Evolutionary conservation across 75 land plant species (phyloP), one percentile per base, ranked within the genome.

Genomic region (Cupressus sempervirens): DNA sequence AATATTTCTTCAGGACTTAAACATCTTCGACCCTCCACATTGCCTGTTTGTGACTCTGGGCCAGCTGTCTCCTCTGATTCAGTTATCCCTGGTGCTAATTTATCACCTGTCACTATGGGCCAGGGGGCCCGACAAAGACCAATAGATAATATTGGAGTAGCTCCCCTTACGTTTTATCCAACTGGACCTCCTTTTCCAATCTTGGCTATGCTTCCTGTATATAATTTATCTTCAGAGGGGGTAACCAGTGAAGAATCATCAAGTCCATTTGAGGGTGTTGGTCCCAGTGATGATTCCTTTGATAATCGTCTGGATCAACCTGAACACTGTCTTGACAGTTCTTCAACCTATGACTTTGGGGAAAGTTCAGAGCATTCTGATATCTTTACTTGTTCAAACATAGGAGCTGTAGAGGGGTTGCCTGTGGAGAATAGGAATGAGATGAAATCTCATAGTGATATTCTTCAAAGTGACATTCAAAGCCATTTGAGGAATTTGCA

Each of bases 401-500:
- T 72, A 14, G 89, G 58, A 81, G 80, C 85, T 40, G 29, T 16
- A 36, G 53, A 82, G 40, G 83, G 40, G 54, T 82, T 83, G 80
- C 48, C 83, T 62, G 58, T 83, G 67, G 92, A 88, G 62, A 79
- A 89, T 62, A 13, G 79, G 40, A 77, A 83, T 48, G 90, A 89
- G 73, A 85, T 62, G 20, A 88, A 88, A n/a, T 56, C 90, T 86
- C 95, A 95, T 86, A 43, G 4, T 43, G 45, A 43, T 43, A 93
- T 96, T 87, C 91, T 96, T 40, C 88, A 90, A 67, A 87, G 97
- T 91, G 94, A 95, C 67, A 88, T 95, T 86, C 75, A 34, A 53
- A 87, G 91, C 83, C 98, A 95, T 85, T 88, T 87, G 93, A 87
- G 86, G 75, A 93, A 95, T 88, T 86, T 96, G 83, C 91, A 89